Percentiles rank a stretch among this genome's conserved stretches.
These are phyloP conservation scores for Russula griseocarnosa DNA, from an alignment of 768 basidiomycete genomes.

Conservation along the genomic window DNA sequence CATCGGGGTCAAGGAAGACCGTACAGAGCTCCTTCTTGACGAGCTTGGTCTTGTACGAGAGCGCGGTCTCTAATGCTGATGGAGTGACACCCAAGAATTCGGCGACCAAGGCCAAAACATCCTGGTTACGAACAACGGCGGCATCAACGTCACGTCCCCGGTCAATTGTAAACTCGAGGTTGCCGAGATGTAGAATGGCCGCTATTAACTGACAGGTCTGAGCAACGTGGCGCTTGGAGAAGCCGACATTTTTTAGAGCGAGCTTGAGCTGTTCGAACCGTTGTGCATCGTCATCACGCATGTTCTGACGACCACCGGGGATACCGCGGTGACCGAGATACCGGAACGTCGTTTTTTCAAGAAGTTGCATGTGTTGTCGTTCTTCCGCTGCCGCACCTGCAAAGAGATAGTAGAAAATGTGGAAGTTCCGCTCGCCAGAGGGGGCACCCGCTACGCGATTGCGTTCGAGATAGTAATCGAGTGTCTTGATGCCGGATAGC, in stretches of 20 bases:
- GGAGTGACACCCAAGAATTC: constrained; percentile 87
- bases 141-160: constrained; percentile 83
- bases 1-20: constrained; percentile 91
- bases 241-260: constrained; percentile 87
- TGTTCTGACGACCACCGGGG: constrained; percentile 41
- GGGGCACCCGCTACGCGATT: constrained; percentile 85
- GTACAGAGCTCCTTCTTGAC: constrained; percentile 97
- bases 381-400: constrained; percentile 89
- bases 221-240: constrained; percentile 92
- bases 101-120: constrained; percentile 76
- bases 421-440: constrained; percentile 93
- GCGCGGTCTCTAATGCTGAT: constrained; percentile 64
- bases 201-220: constrained; percentile 94
- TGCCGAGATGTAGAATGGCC: constrained; percentile 93
- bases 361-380: constrained; percentile 77
- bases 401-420: constrained; percentile 96
- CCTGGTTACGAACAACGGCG: constrained; percentile 84
- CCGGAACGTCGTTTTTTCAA: constrained; percentile 76
- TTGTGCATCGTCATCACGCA: constrained; percentile 74
- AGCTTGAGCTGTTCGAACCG: constrained; percentile 93
- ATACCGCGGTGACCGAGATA: constrained; percentile 75
- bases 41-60: constrained; percentile 89
- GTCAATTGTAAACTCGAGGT: constrained; percentile 88
- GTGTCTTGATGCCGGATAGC: constrained; percentile 84
- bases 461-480: constrained; percentile 94